A percentile compares a stretch with the other conserved stretches of the same genome.
phyloP scores from a whole-genome alignment of 176 grass and related monocot species.

The Puccinellia tenuiflora region DNA sequence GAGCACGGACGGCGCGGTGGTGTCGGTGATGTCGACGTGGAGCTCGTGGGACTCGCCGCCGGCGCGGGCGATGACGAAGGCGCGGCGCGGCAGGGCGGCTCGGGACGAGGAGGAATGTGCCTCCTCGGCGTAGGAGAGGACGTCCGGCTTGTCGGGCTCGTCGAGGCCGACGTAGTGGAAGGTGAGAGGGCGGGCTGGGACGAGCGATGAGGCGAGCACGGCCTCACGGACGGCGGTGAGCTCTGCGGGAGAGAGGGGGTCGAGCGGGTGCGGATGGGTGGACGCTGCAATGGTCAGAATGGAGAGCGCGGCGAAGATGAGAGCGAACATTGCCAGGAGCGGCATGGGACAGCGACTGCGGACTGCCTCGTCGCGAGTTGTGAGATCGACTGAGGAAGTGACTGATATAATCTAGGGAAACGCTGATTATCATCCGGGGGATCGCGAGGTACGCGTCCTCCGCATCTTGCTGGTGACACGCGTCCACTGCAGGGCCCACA shows the following conservation, averaged over 20 bases:
- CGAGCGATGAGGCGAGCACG: conserved; percentile 33
- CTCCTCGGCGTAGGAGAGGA: conserved; percentile 40
- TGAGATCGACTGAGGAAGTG: background rate
- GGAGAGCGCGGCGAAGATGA: conserved; percentile 11
- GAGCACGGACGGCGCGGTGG: conserved; percentile 9
- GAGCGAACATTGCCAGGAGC: conserved; percentile 7
- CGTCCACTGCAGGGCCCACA: too few relatives aligned
- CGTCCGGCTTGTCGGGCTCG: conserved; percentile 61
- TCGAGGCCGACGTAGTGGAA: conserved; percentile 88
- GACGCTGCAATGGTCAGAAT: background rate
- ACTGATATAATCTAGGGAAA: too few relatives aligned
- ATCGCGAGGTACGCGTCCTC: too few relatives aligned
- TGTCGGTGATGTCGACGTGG: conserved; percentile 15
- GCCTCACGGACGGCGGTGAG: conserved; percentile 21
- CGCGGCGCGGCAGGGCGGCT: background rate
- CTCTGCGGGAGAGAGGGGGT: conserved; percentile 49
- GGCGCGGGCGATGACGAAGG: conserved; percentile 49
- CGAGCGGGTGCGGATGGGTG: conserved; percentile 38
- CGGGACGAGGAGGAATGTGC: background rate
- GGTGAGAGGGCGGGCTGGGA: conserved; percentile 25
- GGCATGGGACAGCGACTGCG: background rate
- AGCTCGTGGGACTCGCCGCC: conserved; percentile 51
- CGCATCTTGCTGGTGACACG: too few relatives aligned
- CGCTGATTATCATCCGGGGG: too few relatives aligned
- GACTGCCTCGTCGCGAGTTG: background rate